phyloP scores from a whole-genome alignment of 108 stramenopile species.

The Cyclostephanos tholiformis region DNA sequence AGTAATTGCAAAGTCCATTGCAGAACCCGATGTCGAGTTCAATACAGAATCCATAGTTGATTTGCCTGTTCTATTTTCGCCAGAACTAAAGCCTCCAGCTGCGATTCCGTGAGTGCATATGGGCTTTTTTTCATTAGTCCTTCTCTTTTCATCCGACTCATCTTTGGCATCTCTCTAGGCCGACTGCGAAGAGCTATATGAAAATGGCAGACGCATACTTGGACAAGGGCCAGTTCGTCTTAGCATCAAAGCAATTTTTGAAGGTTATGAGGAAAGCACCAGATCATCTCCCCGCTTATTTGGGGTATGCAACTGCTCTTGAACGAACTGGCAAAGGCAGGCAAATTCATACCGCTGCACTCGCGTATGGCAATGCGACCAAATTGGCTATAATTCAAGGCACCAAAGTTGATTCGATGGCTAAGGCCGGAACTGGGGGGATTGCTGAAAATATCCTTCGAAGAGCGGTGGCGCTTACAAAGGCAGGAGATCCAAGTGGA shows the following conservation, averaged over 20 bases:
- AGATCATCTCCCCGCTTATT: constrained; percentile 50
- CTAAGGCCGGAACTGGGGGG: constrained; percentile 41
- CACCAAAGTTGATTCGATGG: constrained; percentile 40
- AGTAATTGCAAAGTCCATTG: not conserved
- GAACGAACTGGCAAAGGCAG: constrained; percentile 50
- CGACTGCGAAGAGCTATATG: constrained; percentile 54
- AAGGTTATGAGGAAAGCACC: constrained; percentile 56
- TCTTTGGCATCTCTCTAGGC: constrained; percentile 9
- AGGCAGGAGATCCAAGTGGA: constrained; percentile 23
- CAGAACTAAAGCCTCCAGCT: constrained; percentile 27
- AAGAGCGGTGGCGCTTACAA: constrained; percentile 46
- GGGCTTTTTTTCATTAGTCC: not conserved
- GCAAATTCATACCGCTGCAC: constrained; percentile 39
- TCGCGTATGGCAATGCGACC: constrained; percentile 54
- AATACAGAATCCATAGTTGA: constrained; percentile 18
- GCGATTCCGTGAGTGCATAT: constrained; percentile 29
- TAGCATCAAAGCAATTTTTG: constrained; percentile 60
- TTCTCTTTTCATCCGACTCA: not conserved
- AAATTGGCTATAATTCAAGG: constrained; percentile 47
- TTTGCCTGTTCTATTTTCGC: constrained; percentile 34
- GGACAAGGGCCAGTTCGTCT: constrained; percentile 46
- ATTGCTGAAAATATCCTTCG: constrained; percentile 51
- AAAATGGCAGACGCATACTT: constrained; percentile 63
- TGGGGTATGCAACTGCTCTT: constrained; percentile 57
- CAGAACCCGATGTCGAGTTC: constrained; percentile 5